Evolutionary conservation across 2,329 filamentous ascomycete genomes (phyloP).

Genomic region (Cladophialophora immunda): DNA sequence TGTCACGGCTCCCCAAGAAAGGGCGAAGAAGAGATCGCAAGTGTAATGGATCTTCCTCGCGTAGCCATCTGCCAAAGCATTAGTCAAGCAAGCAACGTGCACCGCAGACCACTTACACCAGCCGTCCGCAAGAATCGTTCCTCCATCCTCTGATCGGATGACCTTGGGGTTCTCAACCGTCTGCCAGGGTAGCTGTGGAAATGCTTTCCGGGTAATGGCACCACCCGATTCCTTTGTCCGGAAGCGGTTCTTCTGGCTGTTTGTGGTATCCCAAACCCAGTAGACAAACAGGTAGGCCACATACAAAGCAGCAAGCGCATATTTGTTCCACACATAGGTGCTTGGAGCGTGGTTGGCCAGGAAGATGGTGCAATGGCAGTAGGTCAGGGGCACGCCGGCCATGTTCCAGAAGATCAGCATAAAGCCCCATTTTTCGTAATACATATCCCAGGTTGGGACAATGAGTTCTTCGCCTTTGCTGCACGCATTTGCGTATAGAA

Average conservation of each 20-base stretch:
- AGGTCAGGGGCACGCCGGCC: slow-evolving; percentile 86
- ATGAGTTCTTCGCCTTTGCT: slow-evolving; percentile 92
- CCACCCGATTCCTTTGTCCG: slow-evolving; percentile 80
- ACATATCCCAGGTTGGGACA: slow-evolving; percentile 92
- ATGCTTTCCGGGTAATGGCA: slow-evolving; percentile 72
- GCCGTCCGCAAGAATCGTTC: slow-evolving; percentile 81
- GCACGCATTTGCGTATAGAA: slow-evolving; percentile 90
- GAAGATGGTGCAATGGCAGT: slow-evolving; percentile 93
- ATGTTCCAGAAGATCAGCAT: slow-evolving; percentile 99
- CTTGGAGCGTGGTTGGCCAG: slow-evolving; percentile 83
- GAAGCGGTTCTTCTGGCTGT: slow-evolving; percentile 94
- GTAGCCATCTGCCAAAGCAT: slow-evolving; percentile 63
- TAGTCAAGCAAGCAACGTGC: slow-evolving; percentile 33
- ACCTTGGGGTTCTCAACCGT: slow-evolving; percentile 80
- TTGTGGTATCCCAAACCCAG: slow-evolving; percentile 91
- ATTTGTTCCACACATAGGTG: slow-evolving; percentile 79
- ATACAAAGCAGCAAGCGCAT: slow-evolving; percentile 71
- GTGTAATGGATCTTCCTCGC: slow-evolving; percentile 84
- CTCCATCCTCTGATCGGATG: slow-evolving; percentile 76
- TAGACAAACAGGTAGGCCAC: slow-evolving; percentile 81
- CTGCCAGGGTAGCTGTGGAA: slow-evolving; percentile 91
- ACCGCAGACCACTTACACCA: slow-evolving; percentile 69
- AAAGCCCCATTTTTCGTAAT: slow-evolving; percentile 96
- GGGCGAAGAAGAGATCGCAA: slow-evolving; percentile 79
- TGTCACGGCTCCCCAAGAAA: slow-evolving; percentile 81